Evolutionary conservation across 306 rosid species (phyloP).

Genomic region (Vicia faba): DNA sequence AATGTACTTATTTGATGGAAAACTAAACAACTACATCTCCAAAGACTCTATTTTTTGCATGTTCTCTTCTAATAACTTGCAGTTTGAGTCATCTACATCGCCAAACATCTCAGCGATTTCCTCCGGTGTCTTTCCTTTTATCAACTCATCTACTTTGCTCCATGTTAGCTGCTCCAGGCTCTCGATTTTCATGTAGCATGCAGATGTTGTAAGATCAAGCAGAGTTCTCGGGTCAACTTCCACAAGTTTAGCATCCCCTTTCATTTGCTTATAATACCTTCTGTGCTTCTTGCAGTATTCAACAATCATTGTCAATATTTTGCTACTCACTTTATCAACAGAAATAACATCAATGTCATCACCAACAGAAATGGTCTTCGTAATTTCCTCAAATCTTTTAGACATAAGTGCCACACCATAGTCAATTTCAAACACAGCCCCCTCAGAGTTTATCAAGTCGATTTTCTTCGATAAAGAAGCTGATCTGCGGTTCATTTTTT

Average conservation of each 20-base stretch:
- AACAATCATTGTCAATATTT: slow-evolving; percentile 56
- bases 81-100: neutral
- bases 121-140: slow-evolving; percentile 58
- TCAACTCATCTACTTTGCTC: slow-evolving; percentile 54
- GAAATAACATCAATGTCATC: slow-evolving; percentile 45
- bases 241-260: too few relatives aligned
- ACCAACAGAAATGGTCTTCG: slow-evolving; percentile 49
- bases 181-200: too few relatives aligned
- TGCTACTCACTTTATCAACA: slow-evolving; percentile 50
- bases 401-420: slow-evolving; percentile 56
- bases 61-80: neutral
- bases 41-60: neutral
- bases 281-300: slow-evolving; percentile 60
- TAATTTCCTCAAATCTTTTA: slow-evolving; percentile 51
- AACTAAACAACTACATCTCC: too few relatives aligned
- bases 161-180: slow-evolving; percentile 25
- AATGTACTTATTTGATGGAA: too few relatives aligned
- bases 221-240: too few relatives aligned
- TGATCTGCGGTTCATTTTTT: slow-evolving; percentile 19
- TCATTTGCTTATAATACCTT: neutral
- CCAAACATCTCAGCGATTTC: slow-evolving; percentile 35
- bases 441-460: slow-evolving; percentile 54
- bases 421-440: slow-evolving; percentile 56
- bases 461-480: slow-evolving; percentile 48
- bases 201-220: too few relatives aligned